These are phyloP conservation scores for Cryphonectria radicalis DNA, from an alignment of 2,329 filamentous ascomycete species.

Conservation along the genomic window DNA sequence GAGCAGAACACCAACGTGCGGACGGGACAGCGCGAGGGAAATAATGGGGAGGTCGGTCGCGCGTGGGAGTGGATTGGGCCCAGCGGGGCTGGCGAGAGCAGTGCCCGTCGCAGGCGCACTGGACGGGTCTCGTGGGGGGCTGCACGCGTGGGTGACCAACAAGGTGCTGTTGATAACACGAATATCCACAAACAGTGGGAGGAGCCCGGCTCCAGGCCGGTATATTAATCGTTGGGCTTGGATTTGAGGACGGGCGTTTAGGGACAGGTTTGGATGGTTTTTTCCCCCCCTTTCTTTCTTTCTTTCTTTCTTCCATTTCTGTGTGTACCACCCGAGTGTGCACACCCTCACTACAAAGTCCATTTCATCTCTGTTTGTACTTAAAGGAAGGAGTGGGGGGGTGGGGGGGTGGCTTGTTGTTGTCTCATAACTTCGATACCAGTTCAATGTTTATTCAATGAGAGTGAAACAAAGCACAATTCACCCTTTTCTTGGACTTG, in stretches of 20 bases:
- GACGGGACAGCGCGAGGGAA: slow-evolving; percentile 69
- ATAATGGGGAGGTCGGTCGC: slow-evolving; percentile 66
- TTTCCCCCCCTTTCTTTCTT: background rate
- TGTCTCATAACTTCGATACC: slow-evolving; percentile 25
- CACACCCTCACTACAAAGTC: background rate
- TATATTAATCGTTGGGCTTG: slow-evolving; percentile 37
- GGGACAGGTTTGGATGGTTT: background rate
- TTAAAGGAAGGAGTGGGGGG: background rate
- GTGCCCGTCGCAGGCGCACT: slow-evolving; percentile 53
- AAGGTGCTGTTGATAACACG: slow-evolving; percentile 38
- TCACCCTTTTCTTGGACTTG: background rate
- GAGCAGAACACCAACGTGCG: slow-evolving; percentile 94
- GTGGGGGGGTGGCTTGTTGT: background rate
- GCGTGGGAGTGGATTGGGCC: slow-evolving; percentile 75
- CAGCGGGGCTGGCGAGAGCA: slow-evolving; percentile 46
- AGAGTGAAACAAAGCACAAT: background rate
- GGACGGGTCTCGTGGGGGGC: slow-evolving; percentile 54
- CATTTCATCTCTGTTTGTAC: background rate
- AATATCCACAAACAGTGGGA: slow-evolving; percentile 44
- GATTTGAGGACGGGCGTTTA: background rate
- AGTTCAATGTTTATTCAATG: background rate
- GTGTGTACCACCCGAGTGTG: background rate
- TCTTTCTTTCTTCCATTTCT: background rate
- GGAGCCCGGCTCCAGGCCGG: slow-evolving; percentile 40
- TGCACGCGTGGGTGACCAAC: slow-evolving; percentile 40